These are phyloP conservation scores for Auxenochlorella pyrenoidosa DNA, from an alignment of 139 green algal species.

Conservation along the genomic window DNA sequence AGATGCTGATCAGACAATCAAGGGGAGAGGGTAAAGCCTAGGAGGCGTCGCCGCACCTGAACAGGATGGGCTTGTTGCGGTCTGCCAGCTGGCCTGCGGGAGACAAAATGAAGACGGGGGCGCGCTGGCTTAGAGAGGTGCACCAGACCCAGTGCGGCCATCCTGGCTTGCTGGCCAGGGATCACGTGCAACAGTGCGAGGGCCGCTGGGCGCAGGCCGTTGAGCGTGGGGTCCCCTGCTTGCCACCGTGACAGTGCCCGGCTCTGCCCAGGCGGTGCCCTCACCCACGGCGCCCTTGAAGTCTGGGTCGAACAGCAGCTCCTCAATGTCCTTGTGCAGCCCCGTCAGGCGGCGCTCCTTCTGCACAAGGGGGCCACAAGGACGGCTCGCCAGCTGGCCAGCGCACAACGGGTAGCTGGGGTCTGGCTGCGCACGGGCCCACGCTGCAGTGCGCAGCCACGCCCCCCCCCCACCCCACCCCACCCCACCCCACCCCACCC, in stretches of 20 bases:
- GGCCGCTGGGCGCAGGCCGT: too few species aligned
- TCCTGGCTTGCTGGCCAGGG: too few species aligned
- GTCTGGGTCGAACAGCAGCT: constrained; percentile 71
- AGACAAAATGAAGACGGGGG: too few species aligned
- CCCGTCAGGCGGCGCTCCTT: constrained; percentile 66
- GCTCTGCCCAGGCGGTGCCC: neutral
- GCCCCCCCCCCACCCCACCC: neutral
- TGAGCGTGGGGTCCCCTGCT: too few species aligned
- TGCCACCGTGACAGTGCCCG: neutral
- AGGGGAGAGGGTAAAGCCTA: too few species aligned
- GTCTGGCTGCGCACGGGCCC: neutral
- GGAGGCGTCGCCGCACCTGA: constrained; percentile 42
- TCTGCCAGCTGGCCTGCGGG: constrained; percentile 63
- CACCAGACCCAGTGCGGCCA: neutral
- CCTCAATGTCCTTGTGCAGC: constrained; percentile 73
- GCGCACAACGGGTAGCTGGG: neutral
- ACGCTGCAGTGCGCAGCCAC: too few species aligned
- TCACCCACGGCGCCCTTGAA: constrained; percentile 22
- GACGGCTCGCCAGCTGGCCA: neutral
- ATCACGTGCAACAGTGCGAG: too few species aligned
- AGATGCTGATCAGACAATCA: too few species aligned
- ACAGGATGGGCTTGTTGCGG: constrained; percentile 80
- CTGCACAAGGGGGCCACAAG: neutral
- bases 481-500: neutral
- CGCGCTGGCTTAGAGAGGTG: neutral